phyloP scores from a whole-genome alignment of 352 stramenopile genomes.

The Phytophthora pisi region DNA sequence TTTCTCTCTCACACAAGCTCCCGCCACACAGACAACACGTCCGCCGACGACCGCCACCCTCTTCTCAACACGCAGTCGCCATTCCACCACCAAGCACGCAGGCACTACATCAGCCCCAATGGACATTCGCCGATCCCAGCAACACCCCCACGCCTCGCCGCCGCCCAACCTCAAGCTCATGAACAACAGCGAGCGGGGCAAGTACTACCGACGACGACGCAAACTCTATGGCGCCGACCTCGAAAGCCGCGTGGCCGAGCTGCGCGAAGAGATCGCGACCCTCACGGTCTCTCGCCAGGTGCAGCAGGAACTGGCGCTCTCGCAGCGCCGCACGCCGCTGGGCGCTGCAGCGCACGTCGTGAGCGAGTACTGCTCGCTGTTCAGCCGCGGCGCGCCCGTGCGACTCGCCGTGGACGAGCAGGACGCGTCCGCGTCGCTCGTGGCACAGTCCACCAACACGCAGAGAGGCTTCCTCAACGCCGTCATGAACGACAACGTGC shows the following conservation, averaged over 20 bases:
- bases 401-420: slow-evolving; percentile 40
- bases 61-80: too few species aligned
- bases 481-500: slow-evolving; percentile 42
- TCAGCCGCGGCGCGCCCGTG: slow-evolving; percentile 52
- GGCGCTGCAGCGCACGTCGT: slow-evolving; percentile 41
- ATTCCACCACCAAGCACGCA: too few species aligned
- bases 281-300: slow-evolving; percentile 43
- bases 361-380: slow-evolving; percentile 59
- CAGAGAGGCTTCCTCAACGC: slow-evolving; percentile 49
- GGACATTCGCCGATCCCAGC: not conserved
- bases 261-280: slow-evolving; percentile 55
- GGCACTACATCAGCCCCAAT: not conserved
- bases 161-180: slow-evolving; percentile 50
- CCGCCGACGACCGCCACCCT: too few species aligned
- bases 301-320: slow-evolving; percentile 38
- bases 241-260: slow-evolving; percentile 36
- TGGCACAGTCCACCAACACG: slow-evolving; percentile 24
- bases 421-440: slow-evolving; percentile 17
- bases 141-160: not conserved
- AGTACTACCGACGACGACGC: slow-evolving; percentile 63
- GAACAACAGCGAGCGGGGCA: slow-evolving; percentile 69
- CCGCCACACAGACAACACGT: too few species aligned
- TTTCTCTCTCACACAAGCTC: too few species aligned
- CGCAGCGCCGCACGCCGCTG: slow-evolving; percentile 21
- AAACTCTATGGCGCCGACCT: slow-evolving; percentile 55